Conservation (phyloP, 148 eudicot genomes). For the Rhododendron ferrugineum region DNA sequence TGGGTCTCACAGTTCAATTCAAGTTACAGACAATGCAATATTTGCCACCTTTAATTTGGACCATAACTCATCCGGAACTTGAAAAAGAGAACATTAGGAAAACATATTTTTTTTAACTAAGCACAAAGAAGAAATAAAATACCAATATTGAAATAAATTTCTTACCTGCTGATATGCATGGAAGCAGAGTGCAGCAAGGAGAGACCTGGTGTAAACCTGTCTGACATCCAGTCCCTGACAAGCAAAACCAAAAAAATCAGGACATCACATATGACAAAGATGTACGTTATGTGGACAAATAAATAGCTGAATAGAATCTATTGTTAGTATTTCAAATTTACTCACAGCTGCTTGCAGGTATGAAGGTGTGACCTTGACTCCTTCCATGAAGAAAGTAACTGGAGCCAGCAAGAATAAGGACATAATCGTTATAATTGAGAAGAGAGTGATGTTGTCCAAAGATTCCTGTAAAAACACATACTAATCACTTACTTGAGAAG, state of each 20-base stretch:
- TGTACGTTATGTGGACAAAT: background rate
- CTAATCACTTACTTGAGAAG: background rate
- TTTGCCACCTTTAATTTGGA: background rate
- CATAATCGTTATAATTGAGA: constrained; percentile 91
- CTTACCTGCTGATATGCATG: constrained; percentile 95
- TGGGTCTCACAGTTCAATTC: background rate
- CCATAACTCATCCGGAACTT: background rate
- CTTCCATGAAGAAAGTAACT: constrained; percentile 62
- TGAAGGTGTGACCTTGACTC: constrained; percentile 79
- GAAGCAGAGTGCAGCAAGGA: constrained; percentile 90
- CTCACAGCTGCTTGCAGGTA: constrained; percentile 81
- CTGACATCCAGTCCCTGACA: constrained; percentile 69
- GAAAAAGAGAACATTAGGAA: background rate
- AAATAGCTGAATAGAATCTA: background rate
- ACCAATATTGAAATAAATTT: background rate
- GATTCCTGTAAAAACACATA: constrained; percentile 58
- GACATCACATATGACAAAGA: background rate
- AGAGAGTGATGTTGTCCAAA: constrained; percentile 87
- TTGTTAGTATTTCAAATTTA: constrained; percentile 6
- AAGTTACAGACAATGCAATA: background rate
- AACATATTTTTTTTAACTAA: background rate
- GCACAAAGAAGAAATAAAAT: background rate
- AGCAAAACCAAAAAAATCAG: background rate
- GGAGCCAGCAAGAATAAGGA: constrained; percentile 82
- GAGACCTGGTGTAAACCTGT: constrained; percentile 59